A percentile compares a stretch with the other conserved stretches of the same genome.
Evolutionary conservation across 2,329 filamentous ascomycete genomes (phyloP).

Genomic region (Ustulina deusta): DNA sequence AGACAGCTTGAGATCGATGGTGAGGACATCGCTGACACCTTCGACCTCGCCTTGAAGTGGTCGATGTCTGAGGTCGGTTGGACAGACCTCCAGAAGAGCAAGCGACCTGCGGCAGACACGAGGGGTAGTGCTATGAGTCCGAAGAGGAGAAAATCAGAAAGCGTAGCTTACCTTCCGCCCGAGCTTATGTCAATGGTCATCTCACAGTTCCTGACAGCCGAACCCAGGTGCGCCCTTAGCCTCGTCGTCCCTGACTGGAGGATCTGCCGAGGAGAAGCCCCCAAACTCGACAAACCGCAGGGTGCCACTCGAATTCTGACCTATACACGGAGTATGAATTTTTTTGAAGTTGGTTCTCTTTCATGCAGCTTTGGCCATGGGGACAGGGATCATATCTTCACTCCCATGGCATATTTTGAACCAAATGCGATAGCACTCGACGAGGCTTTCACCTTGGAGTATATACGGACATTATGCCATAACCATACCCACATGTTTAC

Average conservation of each 20-base stretch:
- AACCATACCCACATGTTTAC: conserved; percentile 43
- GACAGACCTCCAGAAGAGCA: not conserved
- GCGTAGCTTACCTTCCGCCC: not conserved
- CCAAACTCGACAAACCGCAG: conserved; percentile 15
- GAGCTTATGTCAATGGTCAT: conserved; percentile 34
- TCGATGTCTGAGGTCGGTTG: not conserved
- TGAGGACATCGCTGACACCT: not conserved
- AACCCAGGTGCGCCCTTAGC: conserved; percentile 40
- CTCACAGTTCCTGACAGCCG: not conserved
- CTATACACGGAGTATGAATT: conserved; percentile 36
- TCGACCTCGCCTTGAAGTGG: conserved; percentile 18
- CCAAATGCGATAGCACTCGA: conserved; percentile 30
- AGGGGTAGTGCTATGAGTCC: not conserved
- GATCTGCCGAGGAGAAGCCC: conserved; percentile 31
- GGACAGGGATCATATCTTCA: conserved; percentile 40
- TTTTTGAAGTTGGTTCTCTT: conserved; percentile 32
- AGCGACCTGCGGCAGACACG: not conserved
- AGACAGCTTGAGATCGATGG: not conserved
- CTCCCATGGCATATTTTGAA: conserved; percentile 38
- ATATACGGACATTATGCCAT: conserved; percentile 31
- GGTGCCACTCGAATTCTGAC: conserved; percentile 39
- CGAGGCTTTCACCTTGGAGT: conserved; percentile 34
- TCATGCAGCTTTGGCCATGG: conserved; percentile 32
- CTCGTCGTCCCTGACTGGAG: conserved; percentile 46
- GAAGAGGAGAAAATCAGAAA: conserved; percentile 11